Conservation (phyloP, 2,329 filamentous ascomycete species). For the Cytospora paraplurivora region DNA sequence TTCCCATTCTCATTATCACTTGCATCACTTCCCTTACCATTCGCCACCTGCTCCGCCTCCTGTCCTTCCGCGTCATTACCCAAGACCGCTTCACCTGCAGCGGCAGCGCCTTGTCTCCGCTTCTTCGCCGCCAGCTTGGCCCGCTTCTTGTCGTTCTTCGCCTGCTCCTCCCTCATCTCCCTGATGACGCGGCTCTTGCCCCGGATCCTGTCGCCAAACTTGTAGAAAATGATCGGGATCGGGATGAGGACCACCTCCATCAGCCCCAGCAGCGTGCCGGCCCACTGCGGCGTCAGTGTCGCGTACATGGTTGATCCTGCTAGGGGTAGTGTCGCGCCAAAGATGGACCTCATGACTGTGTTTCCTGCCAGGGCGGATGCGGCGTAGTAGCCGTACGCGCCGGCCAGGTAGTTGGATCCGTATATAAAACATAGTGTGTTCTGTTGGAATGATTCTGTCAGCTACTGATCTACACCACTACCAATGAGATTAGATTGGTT, state of each 20-base stretch:
- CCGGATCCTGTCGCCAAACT: slow-evolving; percentile 52
- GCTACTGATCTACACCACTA: neutral
- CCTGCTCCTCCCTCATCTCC: slow-evolving; percentile 45
- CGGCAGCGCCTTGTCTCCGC: slow-evolving; percentile 26
- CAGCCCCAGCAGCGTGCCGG: slow-evolving; percentile 69
- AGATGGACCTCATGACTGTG: slow-evolving; percentile 65
- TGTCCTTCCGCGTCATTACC: neutral
- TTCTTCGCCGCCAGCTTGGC: slow-evolving; percentile 30
- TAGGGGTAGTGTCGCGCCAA: slow-evolving; percentile 72
- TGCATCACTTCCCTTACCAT: too few relatives aligned
- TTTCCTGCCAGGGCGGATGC: slow-evolving; percentile 78
- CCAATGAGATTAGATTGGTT: neutral
- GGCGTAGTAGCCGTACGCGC: slow-evolving; percentile 75
- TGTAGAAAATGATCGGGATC: slow-evolving; percentile 74
- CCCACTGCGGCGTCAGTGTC: slow-evolving; percentile 70
- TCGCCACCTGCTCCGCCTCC: neutral
- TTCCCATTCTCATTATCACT: neutral
- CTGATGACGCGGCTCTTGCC: slow-evolving; percentile 48
- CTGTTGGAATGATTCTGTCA: neutral
- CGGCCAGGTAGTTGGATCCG: slow-evolving; percentile 72
- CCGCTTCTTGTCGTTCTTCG: slow-evolving; percentile 39
- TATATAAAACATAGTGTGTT: slow-evolving; percentile 80
- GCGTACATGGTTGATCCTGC: slow-evolving; percentile 72
- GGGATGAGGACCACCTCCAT: slow-evolving; percentile 71
- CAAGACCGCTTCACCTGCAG: neutral